These are phyloP conservation scores for Acacia crassicarpa DNA, from an alignment of 306 rosid species.

Conservation along the genomic window DNA sequence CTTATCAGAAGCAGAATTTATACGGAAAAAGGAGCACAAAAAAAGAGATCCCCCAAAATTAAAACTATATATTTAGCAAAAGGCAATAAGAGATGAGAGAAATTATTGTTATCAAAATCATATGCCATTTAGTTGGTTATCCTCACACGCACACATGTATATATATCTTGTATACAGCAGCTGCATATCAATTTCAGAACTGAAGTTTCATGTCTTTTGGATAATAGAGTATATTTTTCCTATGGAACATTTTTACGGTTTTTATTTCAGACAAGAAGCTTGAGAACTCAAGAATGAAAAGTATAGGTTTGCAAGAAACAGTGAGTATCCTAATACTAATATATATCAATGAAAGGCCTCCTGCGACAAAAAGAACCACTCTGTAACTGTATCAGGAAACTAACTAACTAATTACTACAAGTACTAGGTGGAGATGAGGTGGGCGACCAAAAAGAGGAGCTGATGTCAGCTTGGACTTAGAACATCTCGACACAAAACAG, in stretches of 20 bases:
- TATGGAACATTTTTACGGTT: background rate
- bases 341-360: background rate
- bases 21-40: background rate
- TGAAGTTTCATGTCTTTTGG: background rate
- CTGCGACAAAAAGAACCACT: constrained; percentile 5
- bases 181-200: background rate
- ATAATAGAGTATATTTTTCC: background rate
- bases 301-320: constrained; percentile 2
- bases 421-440: constrained; percentile 23
- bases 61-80: background rate
- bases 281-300: background rate
- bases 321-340: background rate
- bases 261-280: constrained; percentile 9
- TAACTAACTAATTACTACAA: background rate
- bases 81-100: background rate
- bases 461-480: constrained; percentile 39
- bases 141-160: no score
- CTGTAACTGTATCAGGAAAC: constrained; percentile 3
- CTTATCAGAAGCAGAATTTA: background rate
- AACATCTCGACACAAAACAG: constrained; percentile 33
- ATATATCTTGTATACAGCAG: background rate
- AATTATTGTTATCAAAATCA: constrained; percentile 6
- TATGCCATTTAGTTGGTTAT: background rate
- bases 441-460: constrained; percentile 28
- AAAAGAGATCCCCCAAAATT: background rate